A percentile compares a stretch with the other conserved stretches of the same genome.
These are phyloP conservation scores for Ophiostoma sp. DNA, from an alignment of 2,329 filamentous ascomycete genomes.

Conservation along the genomic window DNA sequence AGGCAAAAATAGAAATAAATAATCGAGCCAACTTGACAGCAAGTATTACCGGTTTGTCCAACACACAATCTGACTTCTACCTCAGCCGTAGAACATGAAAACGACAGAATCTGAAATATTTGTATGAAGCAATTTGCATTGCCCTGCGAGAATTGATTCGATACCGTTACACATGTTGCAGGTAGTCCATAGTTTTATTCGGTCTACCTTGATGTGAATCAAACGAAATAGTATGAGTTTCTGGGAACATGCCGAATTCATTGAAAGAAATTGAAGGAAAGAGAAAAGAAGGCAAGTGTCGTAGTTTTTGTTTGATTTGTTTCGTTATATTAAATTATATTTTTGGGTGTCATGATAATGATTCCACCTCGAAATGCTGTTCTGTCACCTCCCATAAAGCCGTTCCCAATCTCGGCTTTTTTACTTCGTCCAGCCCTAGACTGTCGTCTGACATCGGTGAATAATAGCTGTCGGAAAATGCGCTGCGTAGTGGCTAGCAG, in stretches of 20 bases:
- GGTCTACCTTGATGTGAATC: too few species aligned
- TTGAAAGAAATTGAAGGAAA: too few species aligned
- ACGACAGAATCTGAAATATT: neutral
- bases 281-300: too few species aligned
- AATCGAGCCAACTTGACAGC: neutral
- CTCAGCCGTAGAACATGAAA: too few species aligned
- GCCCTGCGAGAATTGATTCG: too few species aligned
- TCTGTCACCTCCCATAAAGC: neutral
- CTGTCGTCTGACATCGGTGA: neutral
- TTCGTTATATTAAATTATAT: neutral
- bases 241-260: too few species aligned
- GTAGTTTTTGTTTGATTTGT: neutral
- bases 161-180: too few species aligned
- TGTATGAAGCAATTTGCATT: neutral
- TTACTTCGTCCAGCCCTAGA: neutral
- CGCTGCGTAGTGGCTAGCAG: neutral
- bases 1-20: conserved; percentile 13
- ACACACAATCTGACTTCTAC: neutral
- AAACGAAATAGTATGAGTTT: too few species aligned
- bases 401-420: neutral
- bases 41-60: neutral
- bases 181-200: too few species aligned
- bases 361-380: neutral
- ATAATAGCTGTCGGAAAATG: neutral
- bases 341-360: neutral